Percentiles rank a stretch among this genome's conserved stretches.
Conservation (phyloP, 345 rosid species). For the Arabis hirsuta region DNA sequence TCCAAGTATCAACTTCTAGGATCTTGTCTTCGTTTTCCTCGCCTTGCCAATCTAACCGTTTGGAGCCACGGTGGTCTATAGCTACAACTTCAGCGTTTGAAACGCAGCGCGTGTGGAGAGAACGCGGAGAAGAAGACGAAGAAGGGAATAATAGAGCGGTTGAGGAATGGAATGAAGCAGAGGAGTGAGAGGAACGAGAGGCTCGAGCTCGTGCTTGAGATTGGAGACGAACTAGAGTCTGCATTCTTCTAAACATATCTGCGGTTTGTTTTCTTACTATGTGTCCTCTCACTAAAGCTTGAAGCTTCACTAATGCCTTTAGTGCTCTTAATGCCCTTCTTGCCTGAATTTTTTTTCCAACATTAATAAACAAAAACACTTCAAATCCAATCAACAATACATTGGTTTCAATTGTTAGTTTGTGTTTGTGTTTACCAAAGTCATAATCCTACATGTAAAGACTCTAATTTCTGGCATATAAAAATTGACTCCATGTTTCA, state of each 20-base stretch:
- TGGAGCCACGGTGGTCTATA: conserved; percentile 38
- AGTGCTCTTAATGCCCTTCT: conserved; percentile 87
- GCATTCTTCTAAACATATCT: conserved; percentile 79
- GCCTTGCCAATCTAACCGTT: conserved; percentile 75
- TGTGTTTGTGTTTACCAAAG: not conserved
- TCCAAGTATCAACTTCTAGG: conserved; percentile 97
- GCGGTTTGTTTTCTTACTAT: conserved; percentile 85
- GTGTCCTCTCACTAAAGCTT: conserved; percentile 92
- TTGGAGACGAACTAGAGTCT: conserved; percentile 71
- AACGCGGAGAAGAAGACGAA: conserved; percentile 35
- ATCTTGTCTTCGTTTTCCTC: conserved; percentile 79
- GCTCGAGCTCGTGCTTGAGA: conserved; percentile 77
- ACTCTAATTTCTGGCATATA: not conserved
- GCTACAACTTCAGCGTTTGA: conserved; percentile 36
- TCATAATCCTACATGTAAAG: not conserved
- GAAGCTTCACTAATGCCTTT: conserved; percentile 89
- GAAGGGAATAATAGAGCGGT: conserved; percentile 36
- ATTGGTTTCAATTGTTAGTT: not conserved
- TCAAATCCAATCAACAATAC: not conserved
- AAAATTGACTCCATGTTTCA: not conserved
- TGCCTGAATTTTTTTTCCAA: conserved; percentile 53
- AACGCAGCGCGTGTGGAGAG: conserved; percentile 40
- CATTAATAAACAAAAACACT: not conserved
- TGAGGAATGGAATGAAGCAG: conserved; percentile 41
- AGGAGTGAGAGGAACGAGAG: conserved; percentile 47